Percentiles rank a stretch among this genome's conserved stretches.
These are phyloP conservation scores for Monilinia laxa DNA, from an alignment of 2,329 filamentous ascomycete species.

Conservation along the genomic window DNA sequence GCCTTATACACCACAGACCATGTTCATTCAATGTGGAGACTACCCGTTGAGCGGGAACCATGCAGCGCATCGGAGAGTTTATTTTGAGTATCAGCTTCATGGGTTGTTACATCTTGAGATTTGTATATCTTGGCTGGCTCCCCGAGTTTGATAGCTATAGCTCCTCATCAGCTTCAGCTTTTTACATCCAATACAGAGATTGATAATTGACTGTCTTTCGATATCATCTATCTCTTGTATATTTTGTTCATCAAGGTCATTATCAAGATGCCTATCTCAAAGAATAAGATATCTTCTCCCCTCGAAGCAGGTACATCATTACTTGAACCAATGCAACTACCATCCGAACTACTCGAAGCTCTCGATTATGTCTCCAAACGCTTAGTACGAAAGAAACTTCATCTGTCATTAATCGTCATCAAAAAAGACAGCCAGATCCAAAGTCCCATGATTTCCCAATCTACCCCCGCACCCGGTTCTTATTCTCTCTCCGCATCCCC, in stretches of 20 bases:
- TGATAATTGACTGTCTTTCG: not conserved
- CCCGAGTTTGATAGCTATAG: not conserved
- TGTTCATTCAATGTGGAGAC: not conserved
- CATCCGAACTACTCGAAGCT: constrained; percentile 52
- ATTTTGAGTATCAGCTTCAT: constrained; percentile 9
- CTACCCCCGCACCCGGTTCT: constrained; percentile 16
- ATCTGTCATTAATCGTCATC: constrained; percentile 58
- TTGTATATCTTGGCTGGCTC: constrained; percentile 12
- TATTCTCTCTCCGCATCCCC: constrained; percentile 25
- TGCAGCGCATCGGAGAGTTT: constrained; percentile 15
- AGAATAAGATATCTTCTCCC: constrained; percentile 59
- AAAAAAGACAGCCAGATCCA: constrained; percentile 50
- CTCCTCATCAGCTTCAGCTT: constrained; percentile 18
- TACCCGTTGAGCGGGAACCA: constrained; percentile 6
- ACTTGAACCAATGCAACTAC: constrained; percentile 58
- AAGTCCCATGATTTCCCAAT: constrained; percentile 16
- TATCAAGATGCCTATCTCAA: constrained; percentile 41
- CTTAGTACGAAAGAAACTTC: constrained; percentile 54
- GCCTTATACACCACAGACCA: not conserved
- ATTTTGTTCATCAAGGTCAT: not conserved
- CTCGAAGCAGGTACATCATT: constrained; percentile 62
- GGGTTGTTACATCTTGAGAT: not conserved
- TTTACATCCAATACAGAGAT: not conserved
- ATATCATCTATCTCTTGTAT: not conserved
- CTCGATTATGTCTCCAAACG: constrained; percentile 59